These are phyloP conservation scores for Dendrocalamus sinicus DNA, from an alignment of 176 grass and related monocot species.

Conservation along the genomic window DNA sequence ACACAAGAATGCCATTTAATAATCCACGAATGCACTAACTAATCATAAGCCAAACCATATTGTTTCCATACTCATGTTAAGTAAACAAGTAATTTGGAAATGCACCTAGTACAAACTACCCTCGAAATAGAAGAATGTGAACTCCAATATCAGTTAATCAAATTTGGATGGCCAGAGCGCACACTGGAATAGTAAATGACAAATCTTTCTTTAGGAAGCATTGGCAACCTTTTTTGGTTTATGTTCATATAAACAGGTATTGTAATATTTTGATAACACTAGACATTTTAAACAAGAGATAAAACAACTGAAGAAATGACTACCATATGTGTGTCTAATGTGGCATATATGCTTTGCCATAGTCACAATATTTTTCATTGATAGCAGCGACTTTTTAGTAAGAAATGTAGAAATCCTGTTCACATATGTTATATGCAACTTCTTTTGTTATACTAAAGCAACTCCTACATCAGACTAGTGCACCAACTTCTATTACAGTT, in stretches of 20 bases:
- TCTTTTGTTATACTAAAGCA: background rate
- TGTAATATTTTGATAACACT: background rate
- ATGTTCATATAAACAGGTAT: background rate
- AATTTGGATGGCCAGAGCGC: background rate
- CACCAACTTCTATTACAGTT: background rate
- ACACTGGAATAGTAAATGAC: background rate
- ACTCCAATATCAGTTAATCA: background rate
- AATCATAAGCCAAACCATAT: background rate
- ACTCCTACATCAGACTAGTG: background rate
- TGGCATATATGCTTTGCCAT: background rate
- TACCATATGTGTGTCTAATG: background rate
- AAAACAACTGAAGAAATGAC: background rate
- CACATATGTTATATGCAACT: background rate
- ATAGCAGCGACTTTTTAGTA: background rate
- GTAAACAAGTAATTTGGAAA: background rate
- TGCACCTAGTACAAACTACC: background rate
- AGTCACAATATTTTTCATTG: background rate
- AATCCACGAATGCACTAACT: background rate
- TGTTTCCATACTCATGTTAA: background rate
- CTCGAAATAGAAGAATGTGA: background rate
- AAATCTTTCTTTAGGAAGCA: background rate
- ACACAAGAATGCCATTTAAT: background rate
- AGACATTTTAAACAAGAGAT: background rate
- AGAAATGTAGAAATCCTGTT: background rate
- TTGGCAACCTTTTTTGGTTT: background rate